Base-by-base conservation (phyloP, 1,139 yeast species). In the Meyerozyma athensensis region DNA sequence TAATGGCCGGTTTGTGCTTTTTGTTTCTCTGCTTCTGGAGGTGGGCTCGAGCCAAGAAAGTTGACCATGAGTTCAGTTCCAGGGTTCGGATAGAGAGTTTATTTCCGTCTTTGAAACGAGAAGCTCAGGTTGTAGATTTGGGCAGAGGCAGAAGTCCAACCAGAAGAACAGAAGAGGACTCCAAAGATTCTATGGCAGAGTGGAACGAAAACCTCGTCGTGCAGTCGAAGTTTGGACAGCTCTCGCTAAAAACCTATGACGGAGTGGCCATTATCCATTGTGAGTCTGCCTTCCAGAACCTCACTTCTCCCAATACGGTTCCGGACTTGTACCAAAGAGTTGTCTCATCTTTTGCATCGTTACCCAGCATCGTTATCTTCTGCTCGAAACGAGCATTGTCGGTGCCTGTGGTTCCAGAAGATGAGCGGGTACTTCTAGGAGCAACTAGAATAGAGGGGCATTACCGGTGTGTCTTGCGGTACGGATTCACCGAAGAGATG, bases 401-500 rank as follows among this genome's bases (percentile, higher is more conserved):
- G 2, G 58, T 61, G 22, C 79, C 79, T 1, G 50, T 45, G 35
- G 63, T 72, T 7, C 62, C 59, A 1, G 43, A 43, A 4, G 67
- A 60, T 5, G 72, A 69, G 33, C 55, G 73, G 34, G 53, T 70
- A 1, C 47, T 68, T 24, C 43, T 72, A 22, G 69, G 65, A 3
- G 52, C 62, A 23, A 67, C 71, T 47, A 62, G 56, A 37, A 48
- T 69, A 21, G 61, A 66, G 1, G 74, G 74, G 1, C 71, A 72
- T 42, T 71, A 63, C 54, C 58, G 73, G 41, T 72, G 77, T 45
- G 56, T 72, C 14, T 42, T 72, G 8, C 54, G 74, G 34, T 68
- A 61, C 42, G 78, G 78, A 5, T 72, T 71, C 49, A 68, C 66
- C 67, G 74, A 70, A 42, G 61, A 61, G 17, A 55, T 65, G 8